phyloP scores from a whole-genome alignment of 169 alveolate species.

The Babesia caballi region DNA sequence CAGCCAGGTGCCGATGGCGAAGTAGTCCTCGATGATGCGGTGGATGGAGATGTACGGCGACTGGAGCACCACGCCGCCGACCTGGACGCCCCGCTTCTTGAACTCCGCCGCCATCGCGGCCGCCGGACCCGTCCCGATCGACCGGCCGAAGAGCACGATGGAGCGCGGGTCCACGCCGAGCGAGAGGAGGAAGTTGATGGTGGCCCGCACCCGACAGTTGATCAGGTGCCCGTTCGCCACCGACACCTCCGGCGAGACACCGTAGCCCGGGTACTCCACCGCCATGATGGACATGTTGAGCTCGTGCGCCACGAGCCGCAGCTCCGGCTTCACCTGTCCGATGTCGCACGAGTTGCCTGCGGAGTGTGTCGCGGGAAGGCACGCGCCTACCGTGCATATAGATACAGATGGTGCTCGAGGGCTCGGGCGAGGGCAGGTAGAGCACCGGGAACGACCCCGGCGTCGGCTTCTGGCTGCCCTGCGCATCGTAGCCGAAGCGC shows the following conservation, averaged over 20 bases:
- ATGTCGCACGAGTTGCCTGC: constrained; percentile 81
- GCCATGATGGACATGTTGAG: constrained; percentile 74
- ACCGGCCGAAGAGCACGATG: constrained; percentile 78
- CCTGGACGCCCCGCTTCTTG: constrained; percentile 55
- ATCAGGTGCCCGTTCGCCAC: constrained; percentile 70
- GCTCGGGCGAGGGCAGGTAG: constrained; percentile 45
- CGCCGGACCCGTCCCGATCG: constrained; percentile 86
- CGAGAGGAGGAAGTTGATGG: constrained; percentile 75
- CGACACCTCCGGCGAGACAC: constrained; percentile 65
- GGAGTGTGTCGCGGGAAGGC: background rate
- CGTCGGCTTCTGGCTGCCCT: constrained; percentile 8
- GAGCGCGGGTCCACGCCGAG: constrained; percentile 70
- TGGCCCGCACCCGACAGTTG: constrained; percentile 77
- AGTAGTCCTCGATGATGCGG: constrained; percentile 75
- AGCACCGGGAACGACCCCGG: constrained; percentile 63
- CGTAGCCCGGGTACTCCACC: constrained; percentile 82
- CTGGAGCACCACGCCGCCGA: constrained; percentile 83
- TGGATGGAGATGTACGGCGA: constrained; percentile 82
- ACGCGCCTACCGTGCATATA: constrained; percentile 54
- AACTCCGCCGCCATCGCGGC: constrained; percentile 74
- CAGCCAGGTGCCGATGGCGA: constrained; percentile 71
- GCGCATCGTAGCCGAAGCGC: constrained; percentile 35
- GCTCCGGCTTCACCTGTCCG: constrained; percentile 80
- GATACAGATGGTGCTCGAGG: constrained; percentile 36
- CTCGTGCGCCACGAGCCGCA: constrained; percentile 63